Evolutionary conservation across 2,329 filamentous ascomycete genomes (phyloP), one percentile per base, ranked within the genome.

Genomic region (Verruconis gallopava): DNA sequence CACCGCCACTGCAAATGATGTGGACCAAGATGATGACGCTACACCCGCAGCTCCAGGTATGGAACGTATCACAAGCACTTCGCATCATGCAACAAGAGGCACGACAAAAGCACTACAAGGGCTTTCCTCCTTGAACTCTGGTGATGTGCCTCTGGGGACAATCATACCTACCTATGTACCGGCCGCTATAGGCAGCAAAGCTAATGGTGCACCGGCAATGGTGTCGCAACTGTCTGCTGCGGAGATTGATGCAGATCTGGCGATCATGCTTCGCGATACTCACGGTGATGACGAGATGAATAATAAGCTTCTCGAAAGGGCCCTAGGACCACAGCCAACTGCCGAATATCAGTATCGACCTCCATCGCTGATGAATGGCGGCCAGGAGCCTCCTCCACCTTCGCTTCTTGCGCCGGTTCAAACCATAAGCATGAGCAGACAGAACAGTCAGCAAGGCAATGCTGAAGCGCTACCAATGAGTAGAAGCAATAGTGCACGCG

Each of bases 21-120:
- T 43, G 14, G 49, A 46, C 11, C 32, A 38, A 14, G 45, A 47
- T 11, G 46, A 50, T n/a, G 58, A 61, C 19, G 53, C 58, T 21
- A 58, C 66, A 25, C 52, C 55, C n/a, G 62, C 59, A 18, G 61
- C 71, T 1, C 57, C 66, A 3, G 74, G 75, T 42, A 79, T 79
- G 75, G 69, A 73, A 39, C 71, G 76, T 30, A 73, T 72, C 11
- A 65, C 72, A 15, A 74, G 69, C 42, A 71, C 72, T 43, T 75
- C 72, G 34, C 61, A 73, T 57, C 58, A 79, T 65, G 53, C 72
- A 57, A 57, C 65, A 47, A 52, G 64, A 50, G 61, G 72, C 55
- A 62, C 70, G 47, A 64, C 67, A 4, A 63, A 72, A 42, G 67
- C 72, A 4, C 63, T 79, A 32, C 69, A 68, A 11, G 71, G 76